Percentiles rank a stretch among this genome's conserved stretches.
Conservation (phyloP, 345 rosid species). For the Kandelia obovata region DNA sequence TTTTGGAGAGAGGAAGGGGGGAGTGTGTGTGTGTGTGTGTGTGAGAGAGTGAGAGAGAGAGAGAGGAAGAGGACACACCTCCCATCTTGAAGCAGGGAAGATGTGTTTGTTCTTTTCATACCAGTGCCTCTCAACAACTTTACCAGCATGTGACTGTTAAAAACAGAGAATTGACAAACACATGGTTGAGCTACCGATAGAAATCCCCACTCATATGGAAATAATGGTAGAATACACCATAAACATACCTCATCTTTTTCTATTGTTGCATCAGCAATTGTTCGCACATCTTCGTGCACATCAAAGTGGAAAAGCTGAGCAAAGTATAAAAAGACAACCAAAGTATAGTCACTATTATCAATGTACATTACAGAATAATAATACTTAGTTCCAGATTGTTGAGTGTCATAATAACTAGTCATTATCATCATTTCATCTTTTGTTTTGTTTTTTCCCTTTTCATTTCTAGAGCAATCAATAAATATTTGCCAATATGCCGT, state of each 20-base stretch:
- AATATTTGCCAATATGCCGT: too few species aligned
- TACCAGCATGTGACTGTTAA: constrained; percentile 93
- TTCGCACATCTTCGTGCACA: constrained; percentile 96
- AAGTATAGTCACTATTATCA: background rate
- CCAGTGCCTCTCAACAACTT: constrained; percentile 99
- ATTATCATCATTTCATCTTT: too few species aligned
- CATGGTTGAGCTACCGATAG: background rate
- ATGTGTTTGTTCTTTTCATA: constrained; percentile 98
- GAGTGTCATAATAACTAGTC: too few species aligned
- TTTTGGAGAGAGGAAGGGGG: too few species aligned
- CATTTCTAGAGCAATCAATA: too few species aligned
- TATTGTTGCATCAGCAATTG: constrained; percentile 92
- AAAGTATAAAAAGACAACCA: background rate
- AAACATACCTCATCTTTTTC: constrained; percentile 88
- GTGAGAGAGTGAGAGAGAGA: background rate
- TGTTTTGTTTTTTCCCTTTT: too few species aligned
- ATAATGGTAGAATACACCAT: too few species aligned
- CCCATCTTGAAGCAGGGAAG: constrained; percentile 99
- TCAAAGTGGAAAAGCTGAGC: constrained; percentile 95
- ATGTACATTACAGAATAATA: background rate
- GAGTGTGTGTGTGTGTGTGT: too few species aligned
- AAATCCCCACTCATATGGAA: too few species aligned
- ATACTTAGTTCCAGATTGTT: too few species aligned
- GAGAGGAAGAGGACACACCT: constrained; percentile 43
- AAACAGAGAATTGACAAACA: background rate